Conservation (phyloP, 305 asterid species). For the Fraxinus nigra region DNA sequence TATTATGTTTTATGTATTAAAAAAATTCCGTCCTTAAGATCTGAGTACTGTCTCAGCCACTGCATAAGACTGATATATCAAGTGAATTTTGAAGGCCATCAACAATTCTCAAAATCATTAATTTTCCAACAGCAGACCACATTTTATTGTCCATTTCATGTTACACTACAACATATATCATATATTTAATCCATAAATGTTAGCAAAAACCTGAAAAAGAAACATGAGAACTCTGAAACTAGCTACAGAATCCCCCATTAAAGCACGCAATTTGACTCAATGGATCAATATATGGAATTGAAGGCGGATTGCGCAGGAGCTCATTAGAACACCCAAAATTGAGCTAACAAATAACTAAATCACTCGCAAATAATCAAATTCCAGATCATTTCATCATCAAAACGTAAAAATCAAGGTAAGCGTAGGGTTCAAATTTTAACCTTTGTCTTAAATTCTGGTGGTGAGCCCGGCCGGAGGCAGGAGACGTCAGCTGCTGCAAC, state of each 20-base stretch:
- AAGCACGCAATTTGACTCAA: conserved; percentile 20
- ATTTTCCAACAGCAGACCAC: conserved; percentile 2
- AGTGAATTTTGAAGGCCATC: background rate
- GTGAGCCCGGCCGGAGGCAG: conserved; percentile 29
- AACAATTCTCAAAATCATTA: background rate
- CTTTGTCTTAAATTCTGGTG: conserved; percentile 36
- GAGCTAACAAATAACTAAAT: conserved; percentile 16
- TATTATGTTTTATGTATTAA: too few relatives aligned
- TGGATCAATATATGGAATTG: conserved; percentile 29
- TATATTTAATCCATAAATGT: conserved; percentile 6
- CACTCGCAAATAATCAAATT: conserved; percentile 19
- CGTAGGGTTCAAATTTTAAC: conserved; percentile 29
- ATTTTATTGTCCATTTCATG: background rate
- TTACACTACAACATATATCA: background rate
- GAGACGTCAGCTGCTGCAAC: conserved; percentile 11
- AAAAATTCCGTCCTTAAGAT: too few relatives aligned
- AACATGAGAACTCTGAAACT: background rate
- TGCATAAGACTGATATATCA: background rate
- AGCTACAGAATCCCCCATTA: conserved; percentile 14
- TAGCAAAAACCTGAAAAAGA: background rate
- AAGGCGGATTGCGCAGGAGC: conserved; percentile 22
- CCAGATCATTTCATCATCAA: conserved; percentile 28
- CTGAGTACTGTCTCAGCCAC: too few relatives aligned
- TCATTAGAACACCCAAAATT: conserved; percentile 11
- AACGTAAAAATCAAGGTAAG: conserved; percentile 30